phyloP scores from a whole-genome alignment of 148 eudicot genomes.

The Heliosperma pusillum region DNA sequence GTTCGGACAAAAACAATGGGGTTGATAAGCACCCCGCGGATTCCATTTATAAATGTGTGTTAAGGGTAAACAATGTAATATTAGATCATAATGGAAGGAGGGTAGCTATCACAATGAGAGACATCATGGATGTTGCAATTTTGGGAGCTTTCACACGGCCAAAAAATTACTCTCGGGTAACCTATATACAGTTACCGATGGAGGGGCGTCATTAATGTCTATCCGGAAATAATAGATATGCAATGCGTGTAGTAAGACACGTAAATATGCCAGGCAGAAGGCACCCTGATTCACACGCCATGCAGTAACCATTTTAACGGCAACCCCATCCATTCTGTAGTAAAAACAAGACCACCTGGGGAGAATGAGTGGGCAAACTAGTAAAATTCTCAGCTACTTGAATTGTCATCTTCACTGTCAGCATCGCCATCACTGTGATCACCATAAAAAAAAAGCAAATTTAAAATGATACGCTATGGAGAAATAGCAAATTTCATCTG shows the following conservation, averaged over 20 bases:
- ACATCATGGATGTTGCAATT: neutral
- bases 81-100: neutral
- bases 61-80: neutral
- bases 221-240: neutral
- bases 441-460: neutral
- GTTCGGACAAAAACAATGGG: neutral
- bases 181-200: constrained; percentile 29
- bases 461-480: neutral
- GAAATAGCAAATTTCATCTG: neutral
- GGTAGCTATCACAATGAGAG: constrained; percentile 1
- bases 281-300: neutral
- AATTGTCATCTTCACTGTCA: constrained; percentile 66
- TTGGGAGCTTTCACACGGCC: constrained; percentile 16
- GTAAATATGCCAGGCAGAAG: neutral
- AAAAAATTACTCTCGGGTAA: constrained; percentile 24
- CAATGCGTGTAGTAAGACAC: neutral
- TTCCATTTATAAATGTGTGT: neutral
- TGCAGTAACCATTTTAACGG: constrained; percentile 12
- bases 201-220: constrained; percentile 11
- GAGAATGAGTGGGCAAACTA: neutral
- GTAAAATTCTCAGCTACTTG: constrained; percentile 35
- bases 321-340: neutral
- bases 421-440: constrained; percentile 80
- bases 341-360: neutral
- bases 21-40: neutral